A percentile compares a stretch with the other conserved stretches of the same genome.
phyloP scores from a whole-genome alignment of 768 basidiomycete species.

The Calvatia gigantea region DNA sequence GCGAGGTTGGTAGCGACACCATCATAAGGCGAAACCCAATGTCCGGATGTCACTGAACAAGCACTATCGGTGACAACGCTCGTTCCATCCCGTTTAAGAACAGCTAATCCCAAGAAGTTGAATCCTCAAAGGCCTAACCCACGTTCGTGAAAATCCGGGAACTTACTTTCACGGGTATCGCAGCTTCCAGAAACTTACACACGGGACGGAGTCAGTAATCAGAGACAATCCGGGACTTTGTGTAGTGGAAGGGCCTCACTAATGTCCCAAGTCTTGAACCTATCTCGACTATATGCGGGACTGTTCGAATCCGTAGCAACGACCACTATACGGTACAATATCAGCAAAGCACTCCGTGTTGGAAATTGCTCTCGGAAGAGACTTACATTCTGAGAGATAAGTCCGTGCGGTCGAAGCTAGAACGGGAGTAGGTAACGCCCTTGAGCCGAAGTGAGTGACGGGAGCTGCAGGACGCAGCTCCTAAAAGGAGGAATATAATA shows the following conservation, averaged over 20 bases:
- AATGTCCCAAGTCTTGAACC: conserved; percentile 47
- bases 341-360: background rate
- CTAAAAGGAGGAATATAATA: conserved; percentile 14
- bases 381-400: conserved; percentile 30
- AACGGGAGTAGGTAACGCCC: conserved; percentile 31
- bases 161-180: conserved; percentile 49
- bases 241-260: conserved; percentile 24
- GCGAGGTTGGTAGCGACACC: conserved; percentile 37
- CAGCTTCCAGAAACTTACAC: conserved; percentile 52
- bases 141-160: too few relatives aligned
- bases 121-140: too few relatives aligned
- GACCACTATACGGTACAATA: conserved; percentile 21
- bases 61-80: conserved; percentile 36
- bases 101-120: conserved; percentile 25
- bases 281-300: conserved; percentile 31
- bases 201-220: too few relatives aligned
- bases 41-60: conserved; percentile 44
- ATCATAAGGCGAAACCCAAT: conserved; percentile 53
- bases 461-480: conserved; percentile 16
- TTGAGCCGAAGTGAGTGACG: conserved; percentile 9
- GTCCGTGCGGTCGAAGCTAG: conserved; percentile 29
- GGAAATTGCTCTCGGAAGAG: background rate
- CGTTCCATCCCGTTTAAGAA: conserved; percentile 42
- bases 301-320: conserved; percentile 30
- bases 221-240: background rate